A percentile compares a stretch with the other conserved stretches of the same genome.
These are phyloP conservation scores for Acanthamoeba royreba DNA, from an alignment of 208 protist genomes.

Conservation along the genomic window DNA sequence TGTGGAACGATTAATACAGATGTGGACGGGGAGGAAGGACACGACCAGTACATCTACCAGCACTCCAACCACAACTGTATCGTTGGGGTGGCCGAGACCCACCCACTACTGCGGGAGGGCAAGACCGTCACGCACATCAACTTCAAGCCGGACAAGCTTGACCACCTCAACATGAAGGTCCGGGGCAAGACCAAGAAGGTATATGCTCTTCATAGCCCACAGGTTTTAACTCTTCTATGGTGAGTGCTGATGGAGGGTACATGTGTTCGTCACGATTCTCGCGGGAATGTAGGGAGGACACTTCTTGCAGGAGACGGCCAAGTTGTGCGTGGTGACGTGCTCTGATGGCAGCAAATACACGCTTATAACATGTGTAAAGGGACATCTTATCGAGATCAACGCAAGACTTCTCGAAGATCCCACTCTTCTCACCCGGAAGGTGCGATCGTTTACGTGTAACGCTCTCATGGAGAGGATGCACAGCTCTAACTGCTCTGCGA, in stretches of 20 bases:
- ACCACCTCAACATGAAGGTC: neutral
- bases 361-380: neutral
- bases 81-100: neutral
- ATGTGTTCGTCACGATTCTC: neutral
- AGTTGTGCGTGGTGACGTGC: conserved; percentile 38
- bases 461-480: too few species aligned
- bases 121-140: conserved; percentile 20
- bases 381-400: conserved; percentile 43
- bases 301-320: neutral
- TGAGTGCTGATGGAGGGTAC: neutral
- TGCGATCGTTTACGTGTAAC: neutral
- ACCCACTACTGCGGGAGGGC: neutral
- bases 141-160: neutral
- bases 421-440: neutral
- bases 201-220: neutral
- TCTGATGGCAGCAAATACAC: neutral
- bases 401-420: neutral
- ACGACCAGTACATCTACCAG: conserved; percentile 49
- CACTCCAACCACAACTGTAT: conserved; percentile 48
- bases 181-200: conserved; percentile 33
- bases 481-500: too few species aligned
- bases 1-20: neutral
- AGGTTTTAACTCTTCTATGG: neutral
- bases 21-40: neutral
- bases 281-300: neutral